Evolutionary conservation across 495 filamentous ascomycete genomes (phyloP).

Genomic region (Trichoderma asperelloides): DNA sequence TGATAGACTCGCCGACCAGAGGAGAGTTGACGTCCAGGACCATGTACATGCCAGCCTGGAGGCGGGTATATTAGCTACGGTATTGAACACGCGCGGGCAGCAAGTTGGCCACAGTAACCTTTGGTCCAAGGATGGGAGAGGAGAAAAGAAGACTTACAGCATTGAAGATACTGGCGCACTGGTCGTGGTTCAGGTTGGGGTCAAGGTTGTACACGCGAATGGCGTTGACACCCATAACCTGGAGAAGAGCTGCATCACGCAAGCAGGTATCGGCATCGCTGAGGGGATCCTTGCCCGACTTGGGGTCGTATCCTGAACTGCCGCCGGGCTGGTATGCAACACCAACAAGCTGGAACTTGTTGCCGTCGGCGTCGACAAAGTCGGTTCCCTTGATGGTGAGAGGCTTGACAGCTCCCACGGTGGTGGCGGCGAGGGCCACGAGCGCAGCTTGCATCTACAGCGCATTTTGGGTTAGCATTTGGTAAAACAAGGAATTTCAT

Average conservation of each 20-base stretch:
- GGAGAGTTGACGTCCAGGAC: constrained; percentile 87
- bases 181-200: constrained; percentile 74
- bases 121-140: too few species aligned
- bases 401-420: constrained; percentile 58
- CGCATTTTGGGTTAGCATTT: not conserved
- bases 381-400: constrained; percentile 66
- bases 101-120: too few species aligned
- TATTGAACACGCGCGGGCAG: not conserved
- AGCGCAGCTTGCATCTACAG: constrained; percentile 31
- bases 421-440: constrained; percentile 38
- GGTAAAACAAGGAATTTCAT: too few species aligned
- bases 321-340: constrained; percentile 94
- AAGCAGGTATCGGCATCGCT: constrained; percentile 66
- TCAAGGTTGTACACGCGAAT: constrained; percentile 92
- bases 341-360: constrained; percentile 83
- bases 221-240: constrained; percentile 73
- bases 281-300: constrained; percentile 57
- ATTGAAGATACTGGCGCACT: constrained; percentile 89
- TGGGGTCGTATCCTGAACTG: constrained; percentile 63
- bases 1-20: constrained; percentile 63
- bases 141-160: constrained; percentile 47
- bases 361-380: constrained; percentile 71
- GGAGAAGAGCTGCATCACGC: constrained; percentile 88
- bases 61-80: not conserved
- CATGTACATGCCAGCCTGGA: constrained; percentile 46